Base-by-base conservation (phyloP, 768 basidiomycete genomes). In the Psilocybe cubensis region DNA sequence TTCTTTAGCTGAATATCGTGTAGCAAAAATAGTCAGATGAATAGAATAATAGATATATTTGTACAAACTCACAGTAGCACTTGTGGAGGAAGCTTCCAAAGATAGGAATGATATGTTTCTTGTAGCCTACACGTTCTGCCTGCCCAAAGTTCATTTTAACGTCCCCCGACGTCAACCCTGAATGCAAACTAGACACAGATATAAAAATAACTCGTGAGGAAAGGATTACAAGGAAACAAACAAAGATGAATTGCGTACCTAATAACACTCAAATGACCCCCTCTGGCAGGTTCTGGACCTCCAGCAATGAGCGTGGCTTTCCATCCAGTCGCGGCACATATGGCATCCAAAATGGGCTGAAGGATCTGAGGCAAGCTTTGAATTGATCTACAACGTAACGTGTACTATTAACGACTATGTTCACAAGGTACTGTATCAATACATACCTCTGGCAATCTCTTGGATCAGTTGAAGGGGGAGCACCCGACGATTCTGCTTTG, bases 61-160 rank as follows among this genome's bases (percentile, higher is more conserved):
- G n/a, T n/a, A n/a, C n/a, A n/a, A n/a, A 55, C 58, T 12, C 20
- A 59, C 58, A 24, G n/a, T 44, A 59, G 14, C 40, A 55, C 28
- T 57, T 57, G 9, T 35, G 14, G 6, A 61, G 40, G 28, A 57
- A 61, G n/a, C 17, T 33, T 1, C 51, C 35, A 43, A 42, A 61
- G 3, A 48, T 18, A n/a, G 63, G 63, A 2, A 64, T 18, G 7
- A 64, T 24, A 11, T 53, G 14, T 8, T 48, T 42, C 40, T 51
- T 55, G 41, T 51, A 64, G 2, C 25, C 25, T 3, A n/a, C 12
- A 17, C 29, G 51, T 44, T 64, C 57, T 0, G 24, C 17, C 4
- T 47, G 49, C 7, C 63, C 60, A 28, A 61, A 64, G 27, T 61
- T 64, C 51, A 64, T 59, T n/a, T 56, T 58, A 25, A 64, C 42